These are phyloP conservation scores for Chrysanthemum seticuspe DNA, from an alignment of 129 eudicot genomes.

Conservation along the genomic window DNA sequence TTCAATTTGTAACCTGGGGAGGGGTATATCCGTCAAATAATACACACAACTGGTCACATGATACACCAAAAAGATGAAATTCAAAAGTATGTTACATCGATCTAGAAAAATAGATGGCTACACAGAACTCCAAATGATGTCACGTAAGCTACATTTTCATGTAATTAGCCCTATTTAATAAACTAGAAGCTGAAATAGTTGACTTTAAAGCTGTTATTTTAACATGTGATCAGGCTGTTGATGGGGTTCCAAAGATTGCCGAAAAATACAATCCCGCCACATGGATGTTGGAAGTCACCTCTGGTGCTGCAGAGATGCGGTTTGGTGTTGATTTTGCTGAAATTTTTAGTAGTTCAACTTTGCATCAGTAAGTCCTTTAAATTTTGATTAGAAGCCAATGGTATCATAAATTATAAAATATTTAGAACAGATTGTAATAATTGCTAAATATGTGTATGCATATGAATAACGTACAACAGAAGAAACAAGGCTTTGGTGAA, in stretches of 20 bases:
- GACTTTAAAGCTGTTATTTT: background rate
- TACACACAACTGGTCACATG: no score
- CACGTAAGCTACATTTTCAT: background rate
- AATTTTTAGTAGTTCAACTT: slow-evolving; percentile 33
- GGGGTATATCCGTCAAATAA: no score
- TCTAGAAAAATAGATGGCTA: slow-evolving; percentile 25
- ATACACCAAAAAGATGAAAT: no score
- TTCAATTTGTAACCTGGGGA: no score
- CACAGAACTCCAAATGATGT: slow-evolving; percentile 64
- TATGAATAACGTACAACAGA: slow-evolving; percentile 14
- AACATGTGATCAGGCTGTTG: slow-evolving; percentile 34
- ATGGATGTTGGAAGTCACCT: slow-evolving; percentile 77
- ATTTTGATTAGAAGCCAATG: background rate
- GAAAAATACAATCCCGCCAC: slow-evolving; percentile 66
- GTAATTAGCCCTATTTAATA: background rate
- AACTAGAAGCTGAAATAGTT: background rate
- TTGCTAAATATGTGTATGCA: background rate
- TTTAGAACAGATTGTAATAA: background rate
- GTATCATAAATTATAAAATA: background rate
- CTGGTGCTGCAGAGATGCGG: slow-evolving; percentile 46
- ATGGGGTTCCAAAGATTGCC: slow-evolving; percentile 57
- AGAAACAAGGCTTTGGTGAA: slow-evolving; percentile 59
- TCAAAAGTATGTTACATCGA: no score
- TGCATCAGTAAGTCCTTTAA: slow-evolving; percentile 42
- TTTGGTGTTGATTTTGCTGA: slow-evolving; percentile 59